Evolutionary conservation across 73 alveolate species (phyloP).

Genomic region (Diophrys appendiculata): DNA sequence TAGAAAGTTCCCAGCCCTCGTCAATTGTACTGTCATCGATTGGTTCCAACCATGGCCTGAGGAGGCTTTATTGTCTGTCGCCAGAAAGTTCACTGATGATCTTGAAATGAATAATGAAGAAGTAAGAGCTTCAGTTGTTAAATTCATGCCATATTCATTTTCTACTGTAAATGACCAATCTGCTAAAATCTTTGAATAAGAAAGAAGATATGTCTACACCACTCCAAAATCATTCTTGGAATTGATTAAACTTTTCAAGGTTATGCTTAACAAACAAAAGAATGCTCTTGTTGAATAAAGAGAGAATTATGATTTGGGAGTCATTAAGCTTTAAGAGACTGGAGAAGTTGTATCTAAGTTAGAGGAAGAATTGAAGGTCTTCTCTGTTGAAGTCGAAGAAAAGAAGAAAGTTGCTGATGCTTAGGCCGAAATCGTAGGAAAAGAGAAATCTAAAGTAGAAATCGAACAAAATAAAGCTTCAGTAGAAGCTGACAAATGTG

Average conservation of each 20-base stretch:
- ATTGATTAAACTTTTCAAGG: constrained; percentile 96
- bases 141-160: constrained; percentile 99
- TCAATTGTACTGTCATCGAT: constrained; percentile 97
- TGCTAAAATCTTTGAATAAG: constrained; percentile 82
- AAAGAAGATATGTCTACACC: constrained; percentile 98
- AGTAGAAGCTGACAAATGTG: constrained; percentile 93
- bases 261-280: constrained; percentile 94
- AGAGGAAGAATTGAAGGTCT: constrained; percentile 97
- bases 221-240: constrained; percentile 99
- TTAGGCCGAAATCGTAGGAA: constrained; percentile 96
- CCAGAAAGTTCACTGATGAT: constrained; percentile 81
- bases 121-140: constrained; percentile 90
- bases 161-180: constrained; percentile 94
- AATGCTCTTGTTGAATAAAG: constrained; percentile 58
- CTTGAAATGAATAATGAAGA: constrained; percentile 90
- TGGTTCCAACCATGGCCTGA: constrained; percentile 99
- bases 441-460: constrained; percentile 93
- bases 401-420: constrained; percentile 98
- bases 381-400: constrained; percentile 98
- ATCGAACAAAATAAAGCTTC: constrained; percentile 91
- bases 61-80: constrained; percentile 99
- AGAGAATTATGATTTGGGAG: constrained; percentile 90
- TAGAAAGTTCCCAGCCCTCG: constrained; percentile 99
- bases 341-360: constrained; percentile 95
- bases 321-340: constrained; percentile 93